Conservation (phyloP, 2,329 filamentous ascomycete species). For the Colletotrichum karsti region DNA sequence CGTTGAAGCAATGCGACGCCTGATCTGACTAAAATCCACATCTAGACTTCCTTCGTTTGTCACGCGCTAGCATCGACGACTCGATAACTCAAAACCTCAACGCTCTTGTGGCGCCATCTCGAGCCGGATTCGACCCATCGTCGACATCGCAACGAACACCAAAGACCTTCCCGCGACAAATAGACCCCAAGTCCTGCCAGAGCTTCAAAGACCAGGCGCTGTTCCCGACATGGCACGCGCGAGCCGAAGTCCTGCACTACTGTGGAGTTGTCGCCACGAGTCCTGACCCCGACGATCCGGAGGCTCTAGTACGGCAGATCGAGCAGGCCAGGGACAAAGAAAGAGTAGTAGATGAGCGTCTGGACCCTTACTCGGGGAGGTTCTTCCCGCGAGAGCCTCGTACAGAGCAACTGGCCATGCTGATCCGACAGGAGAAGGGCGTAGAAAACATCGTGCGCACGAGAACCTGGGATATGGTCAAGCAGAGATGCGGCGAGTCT, state of each 20-base stretch:
- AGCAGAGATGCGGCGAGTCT: conserved; percentile 74
- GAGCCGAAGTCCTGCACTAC: conserved; percentile 86
- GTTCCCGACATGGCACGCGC: conserved; percentile 87
- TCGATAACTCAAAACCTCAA: conserved; percentile 94
- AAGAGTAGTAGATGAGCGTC: conserved; percentile 81
- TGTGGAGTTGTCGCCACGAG: conserved; percentile 88
- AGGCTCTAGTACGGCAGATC: conserved; percentile 72
- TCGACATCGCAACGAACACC: conserved; percentile 74
- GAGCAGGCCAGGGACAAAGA: conserved; percentile 77
- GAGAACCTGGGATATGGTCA: conserved; percentile 83
- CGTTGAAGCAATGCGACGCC: neutral
- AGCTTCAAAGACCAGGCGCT: conserved; percentile 80
- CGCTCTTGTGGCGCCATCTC: conserved; percentile 80
- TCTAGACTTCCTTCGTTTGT: conserved; percentile 89
- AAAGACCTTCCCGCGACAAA: conserved; percentile 57
- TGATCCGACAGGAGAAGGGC: conserved; percentile 78
- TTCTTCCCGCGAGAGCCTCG: conserved; percentile 83
- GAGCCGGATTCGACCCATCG: conserved; percentile 77
- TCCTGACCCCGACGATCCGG: conserved; percentile 87
- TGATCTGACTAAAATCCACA: neutral
- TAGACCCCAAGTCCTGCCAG: conserved; percentile 71
- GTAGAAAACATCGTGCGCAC: conserved; percentile 83
- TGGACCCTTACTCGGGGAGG: conserved; percentile 90
- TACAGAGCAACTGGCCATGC: conserved; percentile 78
- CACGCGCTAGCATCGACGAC: conserved; percentile 87